Conservation (phyloP, 129 eudicot genomes). For the Pseudognaphalium luteoalbum region DNA sequence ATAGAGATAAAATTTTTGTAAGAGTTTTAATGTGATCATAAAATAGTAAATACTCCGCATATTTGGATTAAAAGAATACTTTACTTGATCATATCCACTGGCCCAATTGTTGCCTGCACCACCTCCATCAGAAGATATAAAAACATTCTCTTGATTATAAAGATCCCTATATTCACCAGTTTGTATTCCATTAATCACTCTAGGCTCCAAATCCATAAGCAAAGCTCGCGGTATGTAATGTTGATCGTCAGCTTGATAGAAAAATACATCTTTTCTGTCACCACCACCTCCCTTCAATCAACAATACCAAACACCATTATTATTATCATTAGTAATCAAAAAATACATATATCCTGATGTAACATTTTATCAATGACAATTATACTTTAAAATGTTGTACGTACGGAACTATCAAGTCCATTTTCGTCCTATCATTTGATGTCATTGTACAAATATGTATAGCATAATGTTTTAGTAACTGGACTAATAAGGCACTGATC, state of each 20-base stretch:
- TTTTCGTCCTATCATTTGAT: not conserved
- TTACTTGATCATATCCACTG: slow-evolving; percentile 89
- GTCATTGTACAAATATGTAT: not conserved
- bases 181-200: slow-evolving; percentile 88
- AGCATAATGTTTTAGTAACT: too few relatives aligned
- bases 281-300: slow-evolving; percentile 53
- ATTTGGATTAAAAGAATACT: not conserved
- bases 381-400: too few relatives aligned
- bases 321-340: too few relatives aligned
- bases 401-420: too few relatives aligned
- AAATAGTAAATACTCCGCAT: too few relatives aligned
- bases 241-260: slow-evolving; percentile 98
- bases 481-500: not conserved
- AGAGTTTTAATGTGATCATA: not conserved
- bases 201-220: slow-evolving; percentile 91
- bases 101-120: slow-evolving; percentile 99
- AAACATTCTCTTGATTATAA: slow-evolving; percentile 79
- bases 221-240: slow-evolving; percentile 93
- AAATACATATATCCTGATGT: too few relatives aligned
- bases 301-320: not conserved
- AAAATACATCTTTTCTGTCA: slow-evolving; percentile 89
- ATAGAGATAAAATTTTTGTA: not conserved
- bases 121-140: slow-evolving; percentile 76
- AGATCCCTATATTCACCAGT: slow-evolving; percentile 77
- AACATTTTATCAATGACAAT: too few relatives aligned